A percentile compares a stretch with the other conserved stretches of the same genome.
Evolutionary conservation across 495 filamentous ascomycete genomes (phyloP).

Genomic region (Neurospora tetraspora): DNA sequence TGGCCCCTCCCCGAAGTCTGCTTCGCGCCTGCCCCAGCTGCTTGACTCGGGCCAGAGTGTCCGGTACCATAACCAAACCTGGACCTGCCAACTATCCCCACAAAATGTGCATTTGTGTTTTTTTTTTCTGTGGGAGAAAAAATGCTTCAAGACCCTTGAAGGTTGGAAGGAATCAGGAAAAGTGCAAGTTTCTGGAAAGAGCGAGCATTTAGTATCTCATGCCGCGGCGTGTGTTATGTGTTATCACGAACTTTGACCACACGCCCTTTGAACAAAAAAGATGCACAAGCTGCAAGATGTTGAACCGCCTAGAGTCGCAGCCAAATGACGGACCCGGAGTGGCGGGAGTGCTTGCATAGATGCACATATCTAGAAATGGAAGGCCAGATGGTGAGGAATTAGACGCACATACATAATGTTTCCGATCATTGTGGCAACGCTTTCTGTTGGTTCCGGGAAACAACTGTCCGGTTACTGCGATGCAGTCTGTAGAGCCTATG

Average conservation of each 20-base stretch:
- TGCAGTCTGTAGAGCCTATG: neutral
- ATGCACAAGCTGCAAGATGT: neutral
- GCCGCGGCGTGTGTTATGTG: neutral
- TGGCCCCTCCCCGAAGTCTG: neutral
- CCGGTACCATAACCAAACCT: neutral
- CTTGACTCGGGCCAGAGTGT: neutral
- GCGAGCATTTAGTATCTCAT: neutral
- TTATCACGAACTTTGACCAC: neutral
- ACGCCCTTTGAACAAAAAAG: neutral
- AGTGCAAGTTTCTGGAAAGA: neutral
- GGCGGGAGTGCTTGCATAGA: neutral
- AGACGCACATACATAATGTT: too few relatives aligned
- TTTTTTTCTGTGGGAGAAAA: neutral
- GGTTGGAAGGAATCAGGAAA: neutral
- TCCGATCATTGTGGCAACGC: neutral
- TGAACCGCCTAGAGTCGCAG: neutral
- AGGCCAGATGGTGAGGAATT: too few relatives aligned
- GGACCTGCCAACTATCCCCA: neutral
- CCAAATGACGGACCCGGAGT: neutral
- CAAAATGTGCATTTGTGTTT: neutral
- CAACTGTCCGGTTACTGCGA: too few relatives aligned
- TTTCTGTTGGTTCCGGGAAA: too few relatives aligned
- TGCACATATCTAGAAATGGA: too few relatives aligned
- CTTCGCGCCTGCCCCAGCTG: neutral
- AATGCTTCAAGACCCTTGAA: neutral